Evolutionary conservation across 768 basidiomycete genomes (phyloP).

Genomic region (Mycena galopus): DNA sequence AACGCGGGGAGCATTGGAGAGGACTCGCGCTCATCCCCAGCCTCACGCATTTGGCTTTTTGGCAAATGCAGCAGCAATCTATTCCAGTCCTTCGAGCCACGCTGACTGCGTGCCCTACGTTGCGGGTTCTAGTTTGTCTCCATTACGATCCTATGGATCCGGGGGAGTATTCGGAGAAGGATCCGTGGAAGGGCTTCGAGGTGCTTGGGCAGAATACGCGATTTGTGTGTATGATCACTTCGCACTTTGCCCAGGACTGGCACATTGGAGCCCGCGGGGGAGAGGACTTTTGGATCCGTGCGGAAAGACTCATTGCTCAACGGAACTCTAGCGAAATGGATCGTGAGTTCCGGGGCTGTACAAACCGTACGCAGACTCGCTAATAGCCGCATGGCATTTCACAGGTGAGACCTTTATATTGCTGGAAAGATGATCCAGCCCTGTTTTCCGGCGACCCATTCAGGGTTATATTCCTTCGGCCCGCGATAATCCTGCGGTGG

Average conservation of each 20-base stretch:
- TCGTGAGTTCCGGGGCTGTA: background rate
- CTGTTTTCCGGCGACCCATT: too few species aligned
- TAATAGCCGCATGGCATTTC: too few species aligned
- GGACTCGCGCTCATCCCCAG: conserved; percentile 4
- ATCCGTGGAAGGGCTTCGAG: too few species aligned
- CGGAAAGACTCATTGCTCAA: conserved; percentile 11
- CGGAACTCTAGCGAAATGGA: background rate
- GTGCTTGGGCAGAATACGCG: conserved; percentile 1
- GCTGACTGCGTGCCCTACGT: background rate
- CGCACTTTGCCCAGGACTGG: background rate
- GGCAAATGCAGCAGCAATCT: background rate
- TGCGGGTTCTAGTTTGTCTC: background rate
- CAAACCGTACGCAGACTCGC: too few species aligned
- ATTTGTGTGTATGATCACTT: background rate
- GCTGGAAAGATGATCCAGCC: background rate
- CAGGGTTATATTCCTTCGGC: too few species aligned
- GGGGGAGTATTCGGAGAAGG: background rate
- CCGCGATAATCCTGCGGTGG: too few species aligned
- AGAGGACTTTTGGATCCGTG: conserved; percentile 17
- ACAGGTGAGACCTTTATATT: background rate
- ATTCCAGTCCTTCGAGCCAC: background rate
- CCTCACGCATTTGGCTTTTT: conserved; percentile 12
- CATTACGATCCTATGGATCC: background rate
- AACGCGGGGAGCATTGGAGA: background rate
- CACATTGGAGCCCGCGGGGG: background rate